Percentiles rank a stretch among this genome's conserved stretches.
Evolutionary conservation across 2,329 filamentous ascomycete species (phyloP).

Genomic region (Periconia macrospinosa): DNA sequence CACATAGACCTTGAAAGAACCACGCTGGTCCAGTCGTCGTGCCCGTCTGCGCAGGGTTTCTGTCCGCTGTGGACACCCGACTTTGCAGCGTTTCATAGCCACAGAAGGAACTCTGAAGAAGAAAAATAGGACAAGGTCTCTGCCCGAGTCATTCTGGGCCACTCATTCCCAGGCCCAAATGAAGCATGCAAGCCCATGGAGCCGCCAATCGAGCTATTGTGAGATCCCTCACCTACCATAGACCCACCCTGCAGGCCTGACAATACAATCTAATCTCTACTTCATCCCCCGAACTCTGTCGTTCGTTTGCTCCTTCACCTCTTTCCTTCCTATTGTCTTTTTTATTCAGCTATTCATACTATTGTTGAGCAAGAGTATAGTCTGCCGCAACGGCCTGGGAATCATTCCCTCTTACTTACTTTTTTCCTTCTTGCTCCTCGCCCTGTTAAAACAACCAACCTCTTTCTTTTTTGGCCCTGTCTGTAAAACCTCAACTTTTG

Average conservation of each 20-base stretch:
- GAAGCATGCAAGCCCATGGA: conserved; percentile 29
- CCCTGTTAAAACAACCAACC: neutral
- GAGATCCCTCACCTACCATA: conserved; percentile 28
- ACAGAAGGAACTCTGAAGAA: conserved; percentile 20
- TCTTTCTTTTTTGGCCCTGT: conserved; percentile 6
- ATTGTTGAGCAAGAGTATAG: conserved; percentile 39
- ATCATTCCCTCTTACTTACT: conserved; percentile 17
- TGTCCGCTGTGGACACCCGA: conserved; percentile 13
- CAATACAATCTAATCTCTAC: conserved; percentile 16
- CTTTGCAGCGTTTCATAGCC: conserved; percentile 31
- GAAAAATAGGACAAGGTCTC: conserved; percentile 1
- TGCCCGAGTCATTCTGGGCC: conserved; percentile 33
- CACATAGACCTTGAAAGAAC: conserved; percentile 8
- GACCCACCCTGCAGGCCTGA: conserved; percentile 9
- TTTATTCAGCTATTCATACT: conserved; percentile 35
- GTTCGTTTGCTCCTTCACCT: conserved; percentile 13
- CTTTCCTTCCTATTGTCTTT: conserved; percentile 32
- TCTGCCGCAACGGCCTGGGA: conserved; percentile 37
- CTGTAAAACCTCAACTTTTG: conserved; percentile 17
- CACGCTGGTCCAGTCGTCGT: conserved; percentile 19
- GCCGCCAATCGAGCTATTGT: conserved; percentile 28
- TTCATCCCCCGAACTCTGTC: conserved; percentile 15
- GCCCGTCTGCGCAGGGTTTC: conserved; percentile 14
- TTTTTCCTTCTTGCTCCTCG: conserved; percentile 4
- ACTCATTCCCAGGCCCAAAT: conserved; percentile 29